phyloP scores from a whole-genome alignment of 1,139 yeast species.

The Blastobotrys elegans region DNA sequence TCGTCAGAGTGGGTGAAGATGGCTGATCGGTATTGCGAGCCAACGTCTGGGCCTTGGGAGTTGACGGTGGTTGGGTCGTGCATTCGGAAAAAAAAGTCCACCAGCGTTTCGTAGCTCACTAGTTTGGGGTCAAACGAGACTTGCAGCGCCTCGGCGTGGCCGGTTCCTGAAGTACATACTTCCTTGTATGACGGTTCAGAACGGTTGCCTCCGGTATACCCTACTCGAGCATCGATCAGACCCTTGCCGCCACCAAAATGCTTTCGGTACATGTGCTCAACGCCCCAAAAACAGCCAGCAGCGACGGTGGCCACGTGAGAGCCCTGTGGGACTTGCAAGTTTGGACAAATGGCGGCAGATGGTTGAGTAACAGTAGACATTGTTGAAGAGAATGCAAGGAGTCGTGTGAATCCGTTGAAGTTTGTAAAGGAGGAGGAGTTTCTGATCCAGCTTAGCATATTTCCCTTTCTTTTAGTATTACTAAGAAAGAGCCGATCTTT shows the following conservation, averaged over 20 bases:
- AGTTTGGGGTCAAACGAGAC: slow-evolving; percentile 69
- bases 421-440: not conserved
- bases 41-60: slow-evolving; percentile 76
- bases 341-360: slow-evolving; percentile 25
- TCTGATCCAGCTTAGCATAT: not conserved
- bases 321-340: slow-evolving; percentile 28
- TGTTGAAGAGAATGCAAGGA: slow-evolving; percentile 1
- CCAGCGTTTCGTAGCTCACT: slow-evolving; percentile 54
- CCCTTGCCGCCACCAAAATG: slow-evolving; percentile 55
- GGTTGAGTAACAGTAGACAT: not conserved
- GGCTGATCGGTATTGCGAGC: slow-evolving; percentile 81
- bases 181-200: slow-evolving; percentile 62
- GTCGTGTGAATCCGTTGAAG: not conserved
- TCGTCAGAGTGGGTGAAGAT: slow-evolving; percentile 57
- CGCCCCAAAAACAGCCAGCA: slow-evolving; percentile 87
- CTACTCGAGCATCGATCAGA: slow-evolving; percentile 72
- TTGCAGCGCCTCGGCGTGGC: slow-evolving; percentile 67
- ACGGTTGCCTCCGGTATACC: slow-evolving; percentile 76
- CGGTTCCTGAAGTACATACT: slow-evolving; percentile 72
- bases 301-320: slow-evolving; percentile 38
- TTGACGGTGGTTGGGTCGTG: slow-evolving; percentile 68
- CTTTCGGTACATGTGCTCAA: slow-evolving; percentile 75
- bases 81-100: slow-evolving; percentile 82
- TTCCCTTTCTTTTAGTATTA: not conserved
- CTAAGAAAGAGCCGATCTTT: not conserved